Base-by-base conservation (phyloP, 2,329 filamentous ascomycete species). In the Dryadomyces quercus-mongolicae region DNA sequence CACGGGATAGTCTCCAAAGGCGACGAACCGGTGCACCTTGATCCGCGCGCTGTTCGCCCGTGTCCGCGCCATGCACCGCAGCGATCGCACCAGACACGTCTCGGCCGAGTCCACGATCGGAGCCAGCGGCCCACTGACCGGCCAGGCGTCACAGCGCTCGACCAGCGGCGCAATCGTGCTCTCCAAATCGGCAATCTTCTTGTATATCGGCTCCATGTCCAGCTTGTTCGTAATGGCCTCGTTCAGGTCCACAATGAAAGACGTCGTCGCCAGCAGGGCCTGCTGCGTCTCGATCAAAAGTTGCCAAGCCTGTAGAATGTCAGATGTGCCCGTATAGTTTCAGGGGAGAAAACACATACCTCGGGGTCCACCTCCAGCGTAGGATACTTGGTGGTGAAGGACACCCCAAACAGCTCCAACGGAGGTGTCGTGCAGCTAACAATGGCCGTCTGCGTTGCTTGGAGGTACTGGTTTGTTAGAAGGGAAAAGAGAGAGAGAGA, bases 11-110 rank as follows among this genome's bases (percentile, higher is more conserved):
- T 77, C 74, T 47, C 68, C 71, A 61, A 78, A 78, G 9, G 75
- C 75, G 57, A 69, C 71, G 60, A 75, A 77, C 1, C 75, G 70
- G 57, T 78, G 74, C 3, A 76, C 60, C 59, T 77, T 77, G 58
- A 76, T 75, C 15, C 74, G 66, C 12, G 74, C 74, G 61, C 74
- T 76, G 60, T 76, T 75, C 18, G 76, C 58, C 58, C 77, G 77
- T 54, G 77, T 76, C 13, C 68, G 67, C 10, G 73, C 68, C 64
- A 77, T 75, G 34, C 67, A 70, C 48, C 71, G 67, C 16, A 77
- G 61, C 1, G 73, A 68, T 49, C 71, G 68, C 2, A 69, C 68
- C 6, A 76, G 64, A 1, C 70, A 65, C 6, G 65, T 63, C 57
- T 77, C 74, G 0, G 62, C 63, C 12, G 61, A 62, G 53, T 70